Evolutionary conservation across 202 grass and related monocot species (phyloP), one percentile per base, ranked within the genome.

Genomic region (Eragrostis tef): DNA sequence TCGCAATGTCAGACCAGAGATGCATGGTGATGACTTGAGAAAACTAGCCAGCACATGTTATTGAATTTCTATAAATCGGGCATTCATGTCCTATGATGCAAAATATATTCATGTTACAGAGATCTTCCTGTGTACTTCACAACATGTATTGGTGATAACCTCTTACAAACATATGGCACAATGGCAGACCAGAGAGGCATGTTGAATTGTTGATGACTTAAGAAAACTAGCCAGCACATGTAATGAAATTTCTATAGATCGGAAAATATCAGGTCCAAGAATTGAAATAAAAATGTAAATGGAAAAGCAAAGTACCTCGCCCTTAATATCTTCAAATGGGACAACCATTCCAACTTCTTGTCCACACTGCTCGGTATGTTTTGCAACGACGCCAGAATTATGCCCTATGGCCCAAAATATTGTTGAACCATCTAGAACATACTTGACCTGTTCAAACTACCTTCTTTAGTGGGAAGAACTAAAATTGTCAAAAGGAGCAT

Each of bases 321-420:
- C 93, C 45, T 70, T 81, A 64, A 78, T 61, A 88, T 90, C 93
- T 75, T 96, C 93, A 81, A 99, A 99, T 68, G 90, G 96, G 75
- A 99, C 64, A 41, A 93, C 87, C 87, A 99, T 96, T 82, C 83
- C 87, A 85, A 99, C 78, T 96, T 94, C 80, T 89, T 88, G 90
- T 49, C 96, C 96, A 36, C 91, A 90, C 57, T 92, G 81, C 44
- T 95, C 87, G 49, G 88, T 75, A 72, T 89, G 96, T 85, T 81
- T 93, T 79, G 96, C 96, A 1, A 99, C 74, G 19, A 96, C 93
- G 53, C 89, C 90, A 91, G 83, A 87, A 80, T 86, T 87, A 77
- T 89, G 81, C 34, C 93, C 89, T 81, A 96, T 92, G 59, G 90
- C 96, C 96, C 96, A 96, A 80, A 99, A 96, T 87, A 90, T 86